phyloP scores from a whole-genome alignment of 345 rosid species.

The Corchorus capsularis region DNA sequence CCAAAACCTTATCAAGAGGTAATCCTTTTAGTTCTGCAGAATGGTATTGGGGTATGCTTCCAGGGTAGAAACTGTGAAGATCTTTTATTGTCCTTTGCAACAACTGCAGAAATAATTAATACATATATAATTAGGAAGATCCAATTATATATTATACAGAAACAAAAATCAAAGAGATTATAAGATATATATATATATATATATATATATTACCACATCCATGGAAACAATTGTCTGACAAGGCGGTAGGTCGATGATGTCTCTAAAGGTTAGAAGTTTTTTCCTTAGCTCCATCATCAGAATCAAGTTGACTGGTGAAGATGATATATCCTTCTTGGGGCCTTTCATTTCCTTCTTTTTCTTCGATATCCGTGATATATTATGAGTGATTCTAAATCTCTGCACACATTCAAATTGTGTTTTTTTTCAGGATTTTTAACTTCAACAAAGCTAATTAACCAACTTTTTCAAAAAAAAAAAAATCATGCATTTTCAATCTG shows the following conservation, averaged over 20 bases:
- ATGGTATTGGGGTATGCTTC: slow-evolving; percentile 36
- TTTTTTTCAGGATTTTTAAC: neutral
- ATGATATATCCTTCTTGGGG: slow-evolving; percentile 24
- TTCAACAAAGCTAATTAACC: neutral
- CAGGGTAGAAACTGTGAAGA: slow-evolving; percentile 55
- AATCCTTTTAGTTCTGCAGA: slow-evolving; percentile 33
- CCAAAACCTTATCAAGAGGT: slow-evolving; percentile 3
- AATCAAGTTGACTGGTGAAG: slow-evolving; percentile 26
- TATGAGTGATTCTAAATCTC: slow-evolving; percentile 21
- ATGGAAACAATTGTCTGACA: slow-evolving; percentile 33
- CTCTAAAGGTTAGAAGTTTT: slow-evolving; percentile 54
- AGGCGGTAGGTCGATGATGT: slow-evolving; percentile 54
- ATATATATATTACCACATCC: slow-evolving; percentile 49
- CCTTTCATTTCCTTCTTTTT: slow-evolving; percentile 26
- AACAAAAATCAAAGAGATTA: neutral
- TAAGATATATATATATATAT: too few relatives aligned
- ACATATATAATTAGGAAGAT: slow-evolving; percentile 15
- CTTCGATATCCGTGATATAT: slow-evolving; percentile 5
- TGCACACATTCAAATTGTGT: slow-evolving; percentile 13
- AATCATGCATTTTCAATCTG: neutral
- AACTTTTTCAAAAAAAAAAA: neutral
- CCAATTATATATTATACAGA: neutral
- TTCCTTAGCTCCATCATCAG: slow-evolving; percentile 56
- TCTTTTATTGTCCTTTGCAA: slow-evolving; percentile 50
- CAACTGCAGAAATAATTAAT: slow-evolving; percentile 37